Conservation (phyloP, 192 early-diverging fungal genomes). For the Rhizophlyctis rosea region DNA sequence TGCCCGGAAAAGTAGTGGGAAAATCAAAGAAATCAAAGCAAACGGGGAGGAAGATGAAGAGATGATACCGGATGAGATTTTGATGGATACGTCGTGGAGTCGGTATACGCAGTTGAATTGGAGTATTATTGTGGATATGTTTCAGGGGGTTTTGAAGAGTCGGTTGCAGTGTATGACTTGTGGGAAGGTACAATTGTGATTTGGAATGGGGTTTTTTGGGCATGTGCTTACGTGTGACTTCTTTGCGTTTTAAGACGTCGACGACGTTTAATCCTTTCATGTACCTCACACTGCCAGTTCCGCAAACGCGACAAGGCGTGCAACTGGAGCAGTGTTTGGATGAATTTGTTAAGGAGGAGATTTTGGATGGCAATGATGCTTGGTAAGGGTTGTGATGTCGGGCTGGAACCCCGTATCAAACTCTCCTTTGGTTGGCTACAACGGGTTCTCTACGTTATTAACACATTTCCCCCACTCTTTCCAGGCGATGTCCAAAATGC, state of each 20-base stretch:
- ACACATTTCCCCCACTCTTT: background rate
- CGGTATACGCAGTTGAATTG: constrained; percentile 70
- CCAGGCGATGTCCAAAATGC: constrained; percentile 71
- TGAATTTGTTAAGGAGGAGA: constrained; percentile 78
- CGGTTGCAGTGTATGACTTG: constrained; percentile 69
- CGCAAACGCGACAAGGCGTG: constrained; percentile 43
- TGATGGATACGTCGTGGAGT: constrained; percentile 60
- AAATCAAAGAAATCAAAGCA: constrained; percentile 39
- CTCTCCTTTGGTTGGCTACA: no score
- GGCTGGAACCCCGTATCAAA: no score
- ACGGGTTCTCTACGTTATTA: background rate
- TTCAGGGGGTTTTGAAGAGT: constrained; percentile 81
- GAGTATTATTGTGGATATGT: constrained; percentile 83
- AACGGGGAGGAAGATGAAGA: constrained; percentile 67
- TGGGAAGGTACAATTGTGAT: constrained; percentile 44
- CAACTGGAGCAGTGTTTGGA: constrained; percentile 82
- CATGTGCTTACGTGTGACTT: background rate
- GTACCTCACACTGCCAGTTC: constrained; percentile 88
- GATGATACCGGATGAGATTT: constrained; percentile 53
- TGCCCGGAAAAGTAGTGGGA: constrained; percentile 23
- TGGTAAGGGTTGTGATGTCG: no score
- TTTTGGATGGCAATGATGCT: constrained; percentile 83
- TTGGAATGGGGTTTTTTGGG: constrained; percentile 10
- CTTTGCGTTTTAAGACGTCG: constrained; percentile 49
- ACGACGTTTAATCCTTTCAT: constrained; percentile 91